Conservation (phyloP, 106 monocot genomes). For the Dendrobium officinale region DNA sequence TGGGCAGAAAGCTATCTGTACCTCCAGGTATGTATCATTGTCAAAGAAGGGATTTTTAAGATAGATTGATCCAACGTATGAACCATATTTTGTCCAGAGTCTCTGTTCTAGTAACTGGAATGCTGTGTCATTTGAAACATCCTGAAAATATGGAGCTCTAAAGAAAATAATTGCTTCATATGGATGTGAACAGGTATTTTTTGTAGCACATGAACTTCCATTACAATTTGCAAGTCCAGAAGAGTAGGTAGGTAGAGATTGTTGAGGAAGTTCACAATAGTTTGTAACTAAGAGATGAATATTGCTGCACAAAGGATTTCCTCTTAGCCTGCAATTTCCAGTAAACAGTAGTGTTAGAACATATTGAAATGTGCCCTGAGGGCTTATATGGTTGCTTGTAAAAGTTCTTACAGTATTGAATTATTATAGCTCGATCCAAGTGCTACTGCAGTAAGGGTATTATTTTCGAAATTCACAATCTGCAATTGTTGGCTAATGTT, state of each 20-base stretch:
- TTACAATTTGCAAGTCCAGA: not conserved
- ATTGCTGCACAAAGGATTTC: conserved; percentile 50
- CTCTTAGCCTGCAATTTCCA: conserved; percentile 28
- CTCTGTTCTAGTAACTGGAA: conserved; percentile 13
- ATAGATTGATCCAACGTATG: conserved; percentile 10
- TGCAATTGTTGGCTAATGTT: conserved; percentile 31
- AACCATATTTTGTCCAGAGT: conserved; percentile 15
- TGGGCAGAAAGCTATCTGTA: conserved; percentile 43
- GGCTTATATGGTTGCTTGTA: not conserved
- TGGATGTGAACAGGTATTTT: conserved; percentile 35
- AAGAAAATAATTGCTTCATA: conserved; percentile 46
- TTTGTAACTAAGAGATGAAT: conserved; percentile 4
- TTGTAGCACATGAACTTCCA: conserved; percentile 6
- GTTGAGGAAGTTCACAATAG: conserved; percentile 24
- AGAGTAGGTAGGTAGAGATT: conserved; percentile 1
- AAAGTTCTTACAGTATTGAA: conserved; percentile 21
- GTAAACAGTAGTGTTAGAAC: not conserved
- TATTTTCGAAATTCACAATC: conserved; percentile 42
- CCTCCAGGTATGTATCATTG: conserved; percentile 32
- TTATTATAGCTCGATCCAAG: conserved; percentile 25
- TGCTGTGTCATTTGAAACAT: conserved; percentile 9
- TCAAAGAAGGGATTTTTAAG: conserved; percentile 29
- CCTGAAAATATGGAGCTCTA: conserved; percentile 52
- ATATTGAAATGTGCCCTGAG: not conserved
- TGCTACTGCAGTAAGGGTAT: conserved; percentile 20